Evolutionary conservation across 306 rosid genomes (phyloP), one percentile per base, ranked within the genome.

Genomic region (Boehmeria nivea): DNA sequence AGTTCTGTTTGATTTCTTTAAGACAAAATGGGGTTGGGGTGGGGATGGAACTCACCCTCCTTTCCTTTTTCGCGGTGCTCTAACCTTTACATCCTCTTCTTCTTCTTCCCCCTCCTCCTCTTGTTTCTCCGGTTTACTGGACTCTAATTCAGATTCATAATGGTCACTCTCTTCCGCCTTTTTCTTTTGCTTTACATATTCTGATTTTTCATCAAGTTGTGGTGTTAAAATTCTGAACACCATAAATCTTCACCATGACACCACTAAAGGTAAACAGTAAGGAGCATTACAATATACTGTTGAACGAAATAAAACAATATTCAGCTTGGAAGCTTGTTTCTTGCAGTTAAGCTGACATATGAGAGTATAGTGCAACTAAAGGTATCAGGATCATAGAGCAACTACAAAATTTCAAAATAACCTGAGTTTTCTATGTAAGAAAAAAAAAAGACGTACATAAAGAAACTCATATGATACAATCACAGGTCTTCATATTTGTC

Each of bases 121-220:
- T 59, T 33, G 69, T 38, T 60, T 58, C 13, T 58, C 69, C 31
- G 12, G 57, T 24, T 49, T 67, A 52, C 44, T 50, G 19, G 17
- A 60, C 25, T 46, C 63, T 64, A 66, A 66, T 24, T 61, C 39
- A 55, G 70, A 61, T 24, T 61, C 39, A 55, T 66, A 61, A 58
- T 52, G 33, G 27, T 58, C 63, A 56, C 54, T 73, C 26, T 61
- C 73, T 25, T 67, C 70, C 33, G 23, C 62, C 59, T 22, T 57
- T 60, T 61, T 22, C 46, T 51, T 61, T 33, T 62, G 54, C 56
- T 67, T 57, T 47, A 66, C 42, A 62, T 39, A 61, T 62, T 22
- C 78, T 61, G 66, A 67, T 23, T 52, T 48, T 42, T 51, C 52
- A 69, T 22, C 44, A 57, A 43, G 56, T n/a, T 57, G 42, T n/a